These are phyloP conservation scores for Fusarium chaquense DNA, from an alignment of 2,329 filamentous ascomycete species.

Conservation along the genomic window DNA sequence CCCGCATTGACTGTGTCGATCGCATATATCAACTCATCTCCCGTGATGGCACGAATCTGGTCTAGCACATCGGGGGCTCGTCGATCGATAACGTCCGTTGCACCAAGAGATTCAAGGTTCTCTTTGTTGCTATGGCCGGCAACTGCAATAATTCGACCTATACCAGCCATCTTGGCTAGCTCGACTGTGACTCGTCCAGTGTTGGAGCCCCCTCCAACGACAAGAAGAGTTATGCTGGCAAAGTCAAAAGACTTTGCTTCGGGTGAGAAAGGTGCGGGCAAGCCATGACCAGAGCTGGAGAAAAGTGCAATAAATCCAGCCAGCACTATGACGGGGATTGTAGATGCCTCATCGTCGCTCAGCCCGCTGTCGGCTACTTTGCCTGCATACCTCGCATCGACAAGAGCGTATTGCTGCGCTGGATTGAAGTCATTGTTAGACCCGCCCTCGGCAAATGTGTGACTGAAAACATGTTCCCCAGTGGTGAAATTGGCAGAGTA, in stretches of 20 bases:
- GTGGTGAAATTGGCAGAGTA: not conserved
- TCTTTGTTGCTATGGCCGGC: not conserved
- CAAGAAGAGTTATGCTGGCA: not conserved
- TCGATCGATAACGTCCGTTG: not conserved
- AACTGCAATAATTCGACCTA: not conserved
- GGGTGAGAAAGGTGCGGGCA: not conserved
- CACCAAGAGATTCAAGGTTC: not conserved
- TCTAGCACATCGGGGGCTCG: not conserved
- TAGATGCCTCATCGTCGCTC: not conserved
- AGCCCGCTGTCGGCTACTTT: not conserved
- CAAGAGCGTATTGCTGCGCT: not conserved
- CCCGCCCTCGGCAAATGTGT: not conserved
- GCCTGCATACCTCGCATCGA: not conserved
- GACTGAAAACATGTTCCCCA: not conserved
- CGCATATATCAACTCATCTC: not conserved
- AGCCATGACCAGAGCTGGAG: not conserved
- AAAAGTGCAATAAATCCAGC: not conserved
- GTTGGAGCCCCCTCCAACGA: conserved; percentile 1
- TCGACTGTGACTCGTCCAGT: not conserved
- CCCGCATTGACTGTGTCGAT: not conserved
- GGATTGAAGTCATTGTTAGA: not conserved
- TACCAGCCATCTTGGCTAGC: not conserved
- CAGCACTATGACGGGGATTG: not conserved
- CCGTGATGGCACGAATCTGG: not conserved
- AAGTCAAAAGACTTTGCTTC: not conserved